Base-by-base conservation (phyloP, 78 protist genomes). In the Corallochytrium limacisporum region DNA sequence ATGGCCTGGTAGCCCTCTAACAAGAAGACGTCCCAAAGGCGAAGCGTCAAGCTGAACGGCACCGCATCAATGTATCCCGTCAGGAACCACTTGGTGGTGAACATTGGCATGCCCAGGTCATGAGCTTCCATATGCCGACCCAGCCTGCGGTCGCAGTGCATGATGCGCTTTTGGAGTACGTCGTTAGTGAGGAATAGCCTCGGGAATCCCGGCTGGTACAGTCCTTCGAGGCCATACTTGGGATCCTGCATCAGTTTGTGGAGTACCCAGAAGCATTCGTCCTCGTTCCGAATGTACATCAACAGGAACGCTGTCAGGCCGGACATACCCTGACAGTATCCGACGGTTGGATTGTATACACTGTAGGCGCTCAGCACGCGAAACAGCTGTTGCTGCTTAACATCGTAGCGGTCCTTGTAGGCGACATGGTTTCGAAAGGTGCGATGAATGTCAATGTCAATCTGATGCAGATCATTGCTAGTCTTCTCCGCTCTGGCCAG, bases 281-380 rank as follows among this genome's bases (percentile, higher is more conserved):
- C 77, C 46, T 84, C 89, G 32, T 78, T 85, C 0, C 74, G 65
- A 80, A 78, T 75, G 59, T 84, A 84, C 35, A 79, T 79, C n/a
- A 84, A 69, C 26, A 75, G 50, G 35, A 78, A 42, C 32, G 79
- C 82, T 3, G 78, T 59, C 26, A 84, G 51, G 71, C 78, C 78
- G 26, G 78, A 82, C 90, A 84, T 84, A 28, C 85, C 90, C 44
- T 84, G 90, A 56, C 85, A 79, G 51, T 79, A 84, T 0, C 90
- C 90, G 7, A 84, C 81, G 24, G 65, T 77, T 9, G 77, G 74
- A 47, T 84, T 79, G 60, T 75, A 65, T 20, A 76, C 47, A 5
- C 85, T 57, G 22, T 72, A 78, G 4, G 85, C 83, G 2, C 57
- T 49, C 40, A 84, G 67, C 38, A 84, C 81, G 22, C 75, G 68